Evolutionary conservation across 2,329 filamentous ascomycete species (phyloP).

Genomic region (Chrysoporthe austroafricana): DNA sequence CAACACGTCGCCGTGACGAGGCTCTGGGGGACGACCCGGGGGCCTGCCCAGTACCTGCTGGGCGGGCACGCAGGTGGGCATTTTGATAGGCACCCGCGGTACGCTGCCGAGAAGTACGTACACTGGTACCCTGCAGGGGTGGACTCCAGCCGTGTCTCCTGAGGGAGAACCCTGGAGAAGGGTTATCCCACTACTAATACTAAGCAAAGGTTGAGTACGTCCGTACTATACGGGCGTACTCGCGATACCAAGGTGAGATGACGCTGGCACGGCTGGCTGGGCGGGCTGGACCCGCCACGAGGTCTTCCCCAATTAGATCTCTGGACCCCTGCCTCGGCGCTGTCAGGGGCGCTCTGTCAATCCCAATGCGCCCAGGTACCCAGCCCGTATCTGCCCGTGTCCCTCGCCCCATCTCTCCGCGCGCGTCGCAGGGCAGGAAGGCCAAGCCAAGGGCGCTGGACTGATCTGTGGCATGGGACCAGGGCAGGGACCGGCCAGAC

Average conservation of each 20-base stretch:
- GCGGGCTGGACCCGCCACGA: background rate
- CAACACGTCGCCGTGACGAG: background rate
- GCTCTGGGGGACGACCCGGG: background rate
- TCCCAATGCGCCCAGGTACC: background rate
- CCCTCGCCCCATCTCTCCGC: too few species aligned
- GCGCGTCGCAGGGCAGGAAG: background rate
- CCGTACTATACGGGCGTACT: background rate
- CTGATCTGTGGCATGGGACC: background rate
- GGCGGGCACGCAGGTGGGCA: too few species aligned
- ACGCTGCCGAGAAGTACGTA: background rate
- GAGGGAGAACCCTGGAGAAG: background rate
- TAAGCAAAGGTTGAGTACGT: too few species aligned
- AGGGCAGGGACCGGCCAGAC: too few species aligned
- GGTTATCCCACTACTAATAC: conserved; percentile 1
- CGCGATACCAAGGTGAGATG: conserved; percentile 9
- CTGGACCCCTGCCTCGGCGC: conserved; percentile 3
- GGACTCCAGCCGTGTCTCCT: background rate
- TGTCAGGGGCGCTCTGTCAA: conserved; percentile 3
- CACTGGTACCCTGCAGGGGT: too few species aligned
- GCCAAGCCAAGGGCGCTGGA: background rate
- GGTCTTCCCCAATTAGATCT: background rate
- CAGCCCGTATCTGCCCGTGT: background rate
- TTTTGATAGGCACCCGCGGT: conserved; percentile 1
- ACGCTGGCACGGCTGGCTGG: background rate
- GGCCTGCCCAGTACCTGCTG: too few species aligned